Percentiles rank a stretch among this genome's conserved stretches.
phyloP scores from a whole-genome alignment of 2,329 filamentous ascomycete species.

The Hypoxylon sp. region DNA sequence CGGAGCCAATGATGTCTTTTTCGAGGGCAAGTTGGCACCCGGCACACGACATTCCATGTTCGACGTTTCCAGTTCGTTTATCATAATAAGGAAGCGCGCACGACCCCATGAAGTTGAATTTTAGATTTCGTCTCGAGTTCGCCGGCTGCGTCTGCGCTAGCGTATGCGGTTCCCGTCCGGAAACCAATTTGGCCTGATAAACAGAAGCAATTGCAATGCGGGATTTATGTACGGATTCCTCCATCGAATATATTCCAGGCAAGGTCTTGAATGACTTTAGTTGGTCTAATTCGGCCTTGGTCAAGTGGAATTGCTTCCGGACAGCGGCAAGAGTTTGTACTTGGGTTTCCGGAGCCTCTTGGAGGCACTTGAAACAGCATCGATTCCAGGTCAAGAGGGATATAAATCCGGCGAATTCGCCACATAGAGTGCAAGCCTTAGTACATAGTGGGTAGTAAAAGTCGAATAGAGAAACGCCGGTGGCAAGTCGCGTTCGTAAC shows the following conservation, averaged over 20 bases:
- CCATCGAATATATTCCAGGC: constrained; percentile 50
- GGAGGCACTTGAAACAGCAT: constrained; percentile 14
- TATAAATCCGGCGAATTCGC: no score
- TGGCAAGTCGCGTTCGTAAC: no score
- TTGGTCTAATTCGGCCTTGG: no score
- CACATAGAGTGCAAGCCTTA: no score
- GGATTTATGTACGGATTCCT: constrained; percentile 21
- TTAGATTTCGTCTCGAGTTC: constrained; percentile 41
- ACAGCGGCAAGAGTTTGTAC: no score
- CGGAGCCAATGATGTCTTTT: no score
- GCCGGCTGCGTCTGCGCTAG: constrained; percentile 12
- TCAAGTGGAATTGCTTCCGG: no score
- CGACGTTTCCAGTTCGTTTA: constrained; percentile 42
- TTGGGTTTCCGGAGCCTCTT: no score
- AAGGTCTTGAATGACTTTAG: constrained; percentile 38
- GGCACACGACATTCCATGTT: constrained; percentile 54
- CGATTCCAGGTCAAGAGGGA: no score
- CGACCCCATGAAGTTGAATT: constrained; percentile 51
- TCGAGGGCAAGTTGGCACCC: constrained; percentile 54
- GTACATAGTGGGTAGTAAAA: no score
- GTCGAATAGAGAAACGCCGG: no score
- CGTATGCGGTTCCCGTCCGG: constrained; percentile 30
- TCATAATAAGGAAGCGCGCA: constrained; percentile 40
- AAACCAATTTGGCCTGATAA: constrained; percentile 44
- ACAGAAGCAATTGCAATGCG: constrained; percentile 30